A percentile compares a stretch with the other conserved stretches of the same genome.
Conservation (phyloP, 176 grass and related monocot species). For the Hordeum vulgare region DNA sequence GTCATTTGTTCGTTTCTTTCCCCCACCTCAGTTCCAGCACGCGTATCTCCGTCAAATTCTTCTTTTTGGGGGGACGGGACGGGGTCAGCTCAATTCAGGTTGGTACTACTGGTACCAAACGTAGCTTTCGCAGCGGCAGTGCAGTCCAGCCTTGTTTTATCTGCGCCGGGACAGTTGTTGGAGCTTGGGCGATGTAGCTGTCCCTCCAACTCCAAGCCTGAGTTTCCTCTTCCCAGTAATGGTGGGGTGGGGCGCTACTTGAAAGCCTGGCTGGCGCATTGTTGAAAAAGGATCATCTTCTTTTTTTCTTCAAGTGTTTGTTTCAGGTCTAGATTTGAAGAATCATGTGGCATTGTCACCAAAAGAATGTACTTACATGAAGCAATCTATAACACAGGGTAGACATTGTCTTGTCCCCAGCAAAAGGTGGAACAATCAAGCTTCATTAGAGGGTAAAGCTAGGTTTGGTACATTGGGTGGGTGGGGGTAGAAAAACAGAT, state of each 20-base stretch:
- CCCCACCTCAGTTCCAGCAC: not conserved
- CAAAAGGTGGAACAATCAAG: not conserved
- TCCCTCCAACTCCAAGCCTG: not conserved
- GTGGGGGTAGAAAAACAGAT: not conserved
- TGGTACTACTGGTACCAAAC: not conserved
- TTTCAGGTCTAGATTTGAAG: not conserved
- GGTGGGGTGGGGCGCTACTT: not conserved
- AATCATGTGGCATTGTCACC: not conserved
- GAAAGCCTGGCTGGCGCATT: not conserved
- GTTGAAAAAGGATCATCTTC: not conserved
- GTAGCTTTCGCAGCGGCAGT: conserved; percentile 35
- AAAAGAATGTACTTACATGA: not conserved
- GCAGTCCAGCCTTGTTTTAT: not conserved
- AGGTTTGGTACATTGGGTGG: not conserved
- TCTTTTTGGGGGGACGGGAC: not conserved
- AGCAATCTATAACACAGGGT: not conserved
- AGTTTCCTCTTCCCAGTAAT: not conserved
- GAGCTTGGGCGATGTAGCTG: conserved; percentile 10
- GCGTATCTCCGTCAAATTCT: conserved; percentile 3
- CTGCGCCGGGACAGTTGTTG: conserved; percentile 17
- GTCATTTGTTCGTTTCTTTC: not conserved
- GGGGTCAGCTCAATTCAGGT: not conserved
- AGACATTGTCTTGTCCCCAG: not conserved
- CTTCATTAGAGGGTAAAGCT: not conserved
- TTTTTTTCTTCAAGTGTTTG: not conserved